phyloP scores from a whole-genome alignment of 1,284 basidiomycete species.

The Quambalaria eucalypti region DNA sequence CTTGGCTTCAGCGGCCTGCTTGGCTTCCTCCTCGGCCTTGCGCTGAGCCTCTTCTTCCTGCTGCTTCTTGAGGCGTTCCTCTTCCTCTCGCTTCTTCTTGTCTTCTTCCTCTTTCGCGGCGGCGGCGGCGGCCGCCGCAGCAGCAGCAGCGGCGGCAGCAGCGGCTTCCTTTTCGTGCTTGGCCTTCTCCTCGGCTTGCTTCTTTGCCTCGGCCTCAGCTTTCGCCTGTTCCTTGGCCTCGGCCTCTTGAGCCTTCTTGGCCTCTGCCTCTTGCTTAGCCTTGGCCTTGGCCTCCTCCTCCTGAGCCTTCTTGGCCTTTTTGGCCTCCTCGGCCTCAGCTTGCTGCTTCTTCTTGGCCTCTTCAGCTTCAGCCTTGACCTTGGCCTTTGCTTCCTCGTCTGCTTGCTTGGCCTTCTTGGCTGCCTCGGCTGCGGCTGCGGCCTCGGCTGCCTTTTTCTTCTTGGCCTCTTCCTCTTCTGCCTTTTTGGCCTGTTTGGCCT shows the following conservation, averaged over 20 bases:
- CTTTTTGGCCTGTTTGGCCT: neutral
- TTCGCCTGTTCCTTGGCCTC: neutral
- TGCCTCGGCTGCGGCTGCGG: constrained; percentile 13
- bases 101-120: constrained; percentile 1
- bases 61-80: neutral
- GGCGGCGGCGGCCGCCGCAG: neutral
- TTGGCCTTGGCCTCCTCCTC: constrained; percentile 6
- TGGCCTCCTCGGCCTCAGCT: neutral
- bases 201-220: neutral
- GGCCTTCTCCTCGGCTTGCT: neutral
- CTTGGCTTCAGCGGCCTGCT: neutral
- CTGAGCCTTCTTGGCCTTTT: constrained; percentile 6
- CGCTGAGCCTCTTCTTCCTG: neutral
- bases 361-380: neutral
- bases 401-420: neutral
- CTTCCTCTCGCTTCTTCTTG: neutral
- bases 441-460: constrained; percentile 5
- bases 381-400: neutral
- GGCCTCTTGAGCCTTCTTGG: neutral
- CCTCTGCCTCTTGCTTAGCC: constrained; percentile 17
- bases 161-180: neutral
- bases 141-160: neutral
- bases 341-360: neutral
- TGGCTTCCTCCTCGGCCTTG: neutral
- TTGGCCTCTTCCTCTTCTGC: constrained; percentile 4